Conservation (phyloP, 257 asterid species). For the Linderniella brevidens region DNA sequence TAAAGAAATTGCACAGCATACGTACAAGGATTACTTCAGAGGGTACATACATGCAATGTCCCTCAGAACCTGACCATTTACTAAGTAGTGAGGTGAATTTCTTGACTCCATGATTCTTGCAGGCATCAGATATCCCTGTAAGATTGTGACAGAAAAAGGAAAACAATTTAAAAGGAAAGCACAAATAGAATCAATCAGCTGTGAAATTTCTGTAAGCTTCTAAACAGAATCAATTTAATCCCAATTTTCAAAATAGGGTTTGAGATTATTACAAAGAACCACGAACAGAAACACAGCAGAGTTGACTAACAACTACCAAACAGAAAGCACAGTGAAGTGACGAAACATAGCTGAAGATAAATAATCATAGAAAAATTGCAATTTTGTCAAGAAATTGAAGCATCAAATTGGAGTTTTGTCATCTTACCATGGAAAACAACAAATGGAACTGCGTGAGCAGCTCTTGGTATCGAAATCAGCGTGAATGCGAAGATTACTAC, state of each 20-base stretch:
- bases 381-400: background rate
- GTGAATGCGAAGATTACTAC: background rate
- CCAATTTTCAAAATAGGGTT: background rate
- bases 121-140: conserved; percentile 53
- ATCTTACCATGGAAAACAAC: conserved; percentile 1
- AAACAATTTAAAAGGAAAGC: background rate
- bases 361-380: too few relatives aligned
- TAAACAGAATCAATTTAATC: background rate
- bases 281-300: background rate
- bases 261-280: background rate
- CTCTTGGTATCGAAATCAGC: background rate
- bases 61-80: conserved; percentile 50
- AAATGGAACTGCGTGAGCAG: background rate
- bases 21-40: conserved; percentile 1
- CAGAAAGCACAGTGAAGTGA: background rate
- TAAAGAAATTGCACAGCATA: background rate
- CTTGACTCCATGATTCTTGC: conserved; percentile 29
- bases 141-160: conserved; percentile 7
- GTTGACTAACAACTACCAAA: background rate
- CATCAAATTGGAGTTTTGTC: background rate
- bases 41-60: conserved; percentile 66
- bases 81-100: conserved; percentile 51
- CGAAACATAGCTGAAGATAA: background rate
- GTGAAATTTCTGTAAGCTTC: background rate
- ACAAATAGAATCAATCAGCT: background rate